Evolutionary conservation across 768 basidiomycete species (phyloP), one percentile per base, ranked within the genome.

Genomic region (Psilocybe tampanensis): DNA sequence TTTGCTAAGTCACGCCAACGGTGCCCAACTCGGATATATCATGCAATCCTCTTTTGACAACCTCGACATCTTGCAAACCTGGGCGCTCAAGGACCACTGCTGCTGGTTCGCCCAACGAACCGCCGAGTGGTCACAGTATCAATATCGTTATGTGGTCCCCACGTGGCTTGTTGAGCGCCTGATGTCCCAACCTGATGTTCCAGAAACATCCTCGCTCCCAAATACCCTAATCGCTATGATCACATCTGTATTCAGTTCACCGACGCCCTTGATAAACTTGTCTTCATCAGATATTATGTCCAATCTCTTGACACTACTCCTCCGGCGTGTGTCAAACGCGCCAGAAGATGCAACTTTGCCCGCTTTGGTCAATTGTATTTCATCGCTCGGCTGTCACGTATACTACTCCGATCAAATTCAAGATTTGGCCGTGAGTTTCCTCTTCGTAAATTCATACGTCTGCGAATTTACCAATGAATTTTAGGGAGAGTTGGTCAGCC

Each of bases 361-460:
- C 0, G 70, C 80, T 8, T 69, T 95, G 50, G 88, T 95, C 8
- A 79, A 86, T 53, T 89, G 90, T 66, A 88, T 95, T 42, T 79
- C 89, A 2, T 91, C 94, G 0, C 77, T 98, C 11, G 94, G 94
- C 33, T 86, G 89, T 11, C 94, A 96, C 66, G 86, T 96, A 52
- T 95, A 97, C 75, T 98, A 98, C 67, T 90, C 93, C 36, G 95
- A 97, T 70, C 95, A 98, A 72, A 93, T 95, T 48, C 92, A 94
- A 66, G 95, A 97, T 67, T 84, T 97, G 43, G 86, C 92, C 1
- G 80, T 82, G 45, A 69, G 81, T 69, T 44, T 5, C 9, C 9
- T 5, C 9, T 5, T 39, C 6, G 4, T 39, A 13, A 39, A 39
- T 34, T 26, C 32, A 48, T 22, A 19, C 7, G 23, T 33, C 29